A percentile compares a stretch with the other conserved stretches of the same genome.
phyloP scores from a whole-genome alignment of 768 basidiomycete species.

The Pleurotus giganteus region DNA sequence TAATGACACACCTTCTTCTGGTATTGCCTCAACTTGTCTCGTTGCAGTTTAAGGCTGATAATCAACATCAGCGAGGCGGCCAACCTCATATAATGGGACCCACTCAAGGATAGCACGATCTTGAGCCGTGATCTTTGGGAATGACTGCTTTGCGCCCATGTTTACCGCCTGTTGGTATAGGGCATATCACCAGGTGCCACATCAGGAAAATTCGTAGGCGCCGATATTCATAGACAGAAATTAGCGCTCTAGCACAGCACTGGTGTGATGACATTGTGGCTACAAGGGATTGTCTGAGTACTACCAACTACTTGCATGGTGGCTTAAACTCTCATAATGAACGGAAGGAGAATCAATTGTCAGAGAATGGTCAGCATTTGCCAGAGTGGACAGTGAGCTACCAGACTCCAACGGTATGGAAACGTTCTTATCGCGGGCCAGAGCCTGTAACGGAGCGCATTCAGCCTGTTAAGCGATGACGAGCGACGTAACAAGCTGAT shows the following conservation, averaged over 20 bases:
- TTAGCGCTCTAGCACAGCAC: too few species aligned
- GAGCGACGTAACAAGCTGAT: too few species aligned
- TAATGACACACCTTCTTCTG: slow-evolving; percentile 74
- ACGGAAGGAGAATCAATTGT: too few species aligned
- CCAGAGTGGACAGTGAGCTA: too few species aligned
- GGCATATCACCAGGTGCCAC: not conserved
- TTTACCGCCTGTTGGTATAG: not conserved
- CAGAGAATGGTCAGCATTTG: too few species aligned
- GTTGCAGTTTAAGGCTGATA: slow-evolving; percentile 86
- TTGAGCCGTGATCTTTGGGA: slow-evolving; percentile 87
- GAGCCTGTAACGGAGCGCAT: too few species aligned
- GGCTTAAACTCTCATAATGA: too few species aligned
- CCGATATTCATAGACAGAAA: not conserved
- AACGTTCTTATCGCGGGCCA: too few species aligned
- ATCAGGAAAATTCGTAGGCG: not conserved
- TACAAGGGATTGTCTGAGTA: not conserved
- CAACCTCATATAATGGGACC: slow-evolving; percentile 27
- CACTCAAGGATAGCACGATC: slow-evolving; percentile 96
- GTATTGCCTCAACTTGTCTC: slow-evolving; percentile 94
- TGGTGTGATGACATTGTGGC: too few species aligned
- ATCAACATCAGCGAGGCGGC: not conserved
- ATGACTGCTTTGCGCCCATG: slow-evolving; percentile 74
- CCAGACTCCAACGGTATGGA: too few species aligned
- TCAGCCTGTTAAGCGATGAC: too few species aligned
- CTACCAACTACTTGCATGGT: too few species aligned